Evolutionary conservation across 495 filamentous ascomycete species (phyloP), one percentile per base, ranked within the genome.

Genomic region (Pyronema omphalodes): DNA sequence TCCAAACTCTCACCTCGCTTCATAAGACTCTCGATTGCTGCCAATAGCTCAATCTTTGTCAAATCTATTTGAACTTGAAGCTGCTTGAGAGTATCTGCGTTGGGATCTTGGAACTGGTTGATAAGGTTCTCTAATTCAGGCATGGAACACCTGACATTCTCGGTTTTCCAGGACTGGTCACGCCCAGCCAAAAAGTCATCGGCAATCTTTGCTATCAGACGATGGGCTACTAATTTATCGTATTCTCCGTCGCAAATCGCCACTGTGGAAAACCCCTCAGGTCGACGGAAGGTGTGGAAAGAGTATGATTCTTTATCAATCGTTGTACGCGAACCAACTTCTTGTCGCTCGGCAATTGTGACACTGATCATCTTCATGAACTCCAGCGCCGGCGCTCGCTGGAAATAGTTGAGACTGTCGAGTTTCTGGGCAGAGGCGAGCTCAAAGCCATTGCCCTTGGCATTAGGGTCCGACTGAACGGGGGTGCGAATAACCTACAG

Each of bases 1-100:
- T 95, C 88, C 58, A 99, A 93, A 58, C 88, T 75, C 74, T 95
- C 91, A n/a, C 91, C 91, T 1, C 91, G 71, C 74, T 99, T 93
- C 46, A 99, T 68, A 58, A 99, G 77, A 51, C 87, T 76, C 75
- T 99, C 91, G 58, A 99, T 99, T 67, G 96, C 96, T 71, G 93
- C 93, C 70, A 94, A 87, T 55, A 98, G 75, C 44, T 93, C 81
- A 65, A 94, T 91, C 79, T 95, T 98, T 53, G 93, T 98, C 75
- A 95, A 88, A 59, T 95, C 88, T 57, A 98, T 74, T 70, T 98
- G 88, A 70, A 85, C 82, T 71, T 96, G 93, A 60, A 96, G 94
- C 74, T 83, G 89, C 74, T 86, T 77, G 62, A 94, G 91, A 69
- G 78, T 86, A 69, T 87, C 88, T 51, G 87, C 88, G 68, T 93